Base-by-base conservation (phyloP, 805 yeast genomes). In the Wickerhamiella dianesei region DNA sequence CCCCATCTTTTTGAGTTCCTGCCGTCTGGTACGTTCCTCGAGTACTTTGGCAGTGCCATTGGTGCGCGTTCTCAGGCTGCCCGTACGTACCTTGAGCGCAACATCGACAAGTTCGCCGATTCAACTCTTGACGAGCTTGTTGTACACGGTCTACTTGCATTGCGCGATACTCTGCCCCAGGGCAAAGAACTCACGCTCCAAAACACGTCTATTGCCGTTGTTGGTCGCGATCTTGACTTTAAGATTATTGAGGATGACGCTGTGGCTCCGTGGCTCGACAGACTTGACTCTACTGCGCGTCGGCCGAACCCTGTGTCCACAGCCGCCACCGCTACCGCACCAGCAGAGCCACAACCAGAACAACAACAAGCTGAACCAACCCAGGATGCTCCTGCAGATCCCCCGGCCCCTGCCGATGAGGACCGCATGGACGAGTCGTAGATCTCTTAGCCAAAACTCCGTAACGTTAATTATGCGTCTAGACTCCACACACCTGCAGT, bases 21-120 rank as follows among this genome's bases (percentile, higher is more conserved):
- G 62, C 98, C 99, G 16, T 81, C 94, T 6, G 99, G 99, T 2
- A 80, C 89, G 21, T 92, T 82, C 19, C 71, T 87, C 58, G 97
- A 92, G 65, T 83, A 88, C 62, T 77, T 75, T 56, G 97, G 95
- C 35, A 80, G 96, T 12, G 95, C 98, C 35, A 86, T 92, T 59
- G 99, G 99, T 42, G 97, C 99, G 8, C 77, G 99, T 62, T 89
- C 97, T 2, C 99, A 92, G 67, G 97, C 97, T 44, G 96, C 96
- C 14, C 79, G 94, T 69, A 92, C 99, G 2, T 92, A 86, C 57
- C 69, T 92, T 61, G 99, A 92, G 66, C 79, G 95, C 61, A 80
- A 81, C 55, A 72, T 80, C 60, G 86, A 83, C 35, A 69, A 71
- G 25, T 83, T 85, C 55, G 68, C 77, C 17, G 72, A 74, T 46